phyloP scores from a whole-genome alignment of 345 rosid genomes.

The Eucalyptus grandis region DNA sequence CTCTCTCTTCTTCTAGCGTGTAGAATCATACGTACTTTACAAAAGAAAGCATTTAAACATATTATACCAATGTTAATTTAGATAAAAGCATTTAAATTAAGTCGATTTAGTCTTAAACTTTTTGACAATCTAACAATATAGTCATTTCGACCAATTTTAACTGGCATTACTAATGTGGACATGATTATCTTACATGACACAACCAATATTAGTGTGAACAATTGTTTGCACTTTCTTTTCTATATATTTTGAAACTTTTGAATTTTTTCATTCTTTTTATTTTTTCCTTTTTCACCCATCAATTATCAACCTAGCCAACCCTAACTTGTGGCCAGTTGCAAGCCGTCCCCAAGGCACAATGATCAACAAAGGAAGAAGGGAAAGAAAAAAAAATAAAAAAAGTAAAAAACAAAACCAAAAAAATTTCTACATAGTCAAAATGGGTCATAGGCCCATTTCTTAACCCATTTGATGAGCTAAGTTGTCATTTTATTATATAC shows the following conservation, averaged over 20 bases:
- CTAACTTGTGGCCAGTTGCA: fast-evolving
- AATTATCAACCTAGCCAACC: not conserved
- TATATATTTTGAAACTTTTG: not conserved
- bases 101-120: not conserved
- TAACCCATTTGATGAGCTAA: not conserved
- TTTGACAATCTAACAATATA: not conserved
- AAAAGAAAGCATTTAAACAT: not conserved
- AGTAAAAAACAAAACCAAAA: not conserved
- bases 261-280: fast-evolving
- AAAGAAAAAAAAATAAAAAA: not conserved
- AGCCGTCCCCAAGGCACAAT: fast-evolving
- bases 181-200: not conserved
- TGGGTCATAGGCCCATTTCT: too few species aligned
- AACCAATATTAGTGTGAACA: fast-evolving
- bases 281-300: not conserved
- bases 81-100: not conserved
- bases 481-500: not conserved
- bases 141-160: not conserved
- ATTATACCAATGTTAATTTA: not conserved
- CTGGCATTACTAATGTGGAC: not conserved
- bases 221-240: not conserved
- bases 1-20: not conserved
- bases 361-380: not conserved
- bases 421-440: not conserved
- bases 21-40: not conserved